phyloP scores from a whole-genome alignment of 768 basidiomycete genomes.

The Pleurotus platypus region DNA sequence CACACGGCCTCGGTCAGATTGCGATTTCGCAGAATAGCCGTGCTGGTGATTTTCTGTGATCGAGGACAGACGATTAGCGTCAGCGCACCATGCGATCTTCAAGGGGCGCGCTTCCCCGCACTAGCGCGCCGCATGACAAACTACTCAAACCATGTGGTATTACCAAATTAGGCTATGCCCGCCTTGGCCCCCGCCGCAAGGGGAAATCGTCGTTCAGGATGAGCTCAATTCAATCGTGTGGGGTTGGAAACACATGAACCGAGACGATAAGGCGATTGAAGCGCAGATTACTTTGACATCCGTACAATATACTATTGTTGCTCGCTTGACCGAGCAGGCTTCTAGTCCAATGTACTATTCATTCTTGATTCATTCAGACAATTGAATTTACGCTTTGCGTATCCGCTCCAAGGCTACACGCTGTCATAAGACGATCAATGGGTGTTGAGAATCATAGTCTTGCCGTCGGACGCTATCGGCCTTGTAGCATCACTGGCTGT shows the following conservation, averaged over 20 bases:
- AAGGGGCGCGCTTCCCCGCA: slow-evolving; percentile 2
- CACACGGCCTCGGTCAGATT: slow-evolving; percentile 2
- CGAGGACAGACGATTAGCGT: slow-evolving; percentile 3
- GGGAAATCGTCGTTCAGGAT: background rate
- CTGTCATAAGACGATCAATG: no score
- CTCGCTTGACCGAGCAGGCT: background rate
- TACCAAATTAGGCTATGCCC: background rate
- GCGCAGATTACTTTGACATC: no score
- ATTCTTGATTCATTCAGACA: no score
- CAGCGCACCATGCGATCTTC: slow-evolving; percentile 1
- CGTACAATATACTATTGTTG: no score
- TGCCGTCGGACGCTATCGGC: background rate
- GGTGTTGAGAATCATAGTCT: background rate
- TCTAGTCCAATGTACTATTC: no score
- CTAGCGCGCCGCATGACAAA: slow-evolving; percentile 1
- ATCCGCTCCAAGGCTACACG: no score
- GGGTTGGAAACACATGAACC: slow-evolving; percentile 4
- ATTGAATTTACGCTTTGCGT: no score
- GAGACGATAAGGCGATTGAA: background rate
- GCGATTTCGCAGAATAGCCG: background rate
- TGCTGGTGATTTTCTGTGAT: slow-evolving; percentile 4
- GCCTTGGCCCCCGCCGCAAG: slow-evolving; percentile 1
- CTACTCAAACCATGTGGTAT: background rate
- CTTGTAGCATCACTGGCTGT: background rate
- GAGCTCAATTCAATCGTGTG: background rate